Base-by-base conservation (phyloP, 2,329 filamentous ascomycete genomes). In the Xylaria sp. region DNA sequence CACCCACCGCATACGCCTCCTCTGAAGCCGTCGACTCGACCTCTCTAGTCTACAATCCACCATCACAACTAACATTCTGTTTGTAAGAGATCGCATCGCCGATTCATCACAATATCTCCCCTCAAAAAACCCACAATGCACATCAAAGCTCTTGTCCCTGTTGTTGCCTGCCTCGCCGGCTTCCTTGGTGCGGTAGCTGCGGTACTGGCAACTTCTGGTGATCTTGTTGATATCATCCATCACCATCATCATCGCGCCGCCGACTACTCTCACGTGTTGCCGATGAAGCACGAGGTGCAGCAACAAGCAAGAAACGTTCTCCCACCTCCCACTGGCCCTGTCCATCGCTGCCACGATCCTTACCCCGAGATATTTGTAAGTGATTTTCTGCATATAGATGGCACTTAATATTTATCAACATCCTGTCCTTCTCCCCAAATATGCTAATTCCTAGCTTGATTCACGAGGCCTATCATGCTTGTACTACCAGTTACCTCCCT, bases 331-430 rank as follows among this genome's bases (percentile, higher is more conserved):
- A 33, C 45, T 45, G 69, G 67, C 7, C 67, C 65, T 1, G 68
- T 69, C 59, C 68, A 72, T n/a, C 71, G 70, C 57, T 74, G 73
- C 63, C 68, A 74, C 25, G 60, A 70, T 20, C 67, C 72, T 31
- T 25, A 47, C 53, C 60, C 68, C 15, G 73, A 74, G 57, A 54
- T 66, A 33, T 71, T 67, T 25, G 69, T 71, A 62, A 66, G 67
- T 69, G 22, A 36, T 17, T n/a, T 38, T 44, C 33, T 25, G 15
- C 10, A 2, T 9, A 13, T 15, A 33, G 13, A 20, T 2, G 33
- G 27, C 33, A 1, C 7, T 31, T 2, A 10, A 22, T 36, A 13
- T 17, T 53, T 13, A 2, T 25, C 42, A 27, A 10, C 11, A 25
- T n/a, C 33, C 9, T 58, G 39, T 17, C 56, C 36, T 13, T 1